These are phyloP conservation scores for Epichloe elymi DNA, from an alignment of 2,329 filamentous ascomycete species.

Conservation along the genomic window DNA sequence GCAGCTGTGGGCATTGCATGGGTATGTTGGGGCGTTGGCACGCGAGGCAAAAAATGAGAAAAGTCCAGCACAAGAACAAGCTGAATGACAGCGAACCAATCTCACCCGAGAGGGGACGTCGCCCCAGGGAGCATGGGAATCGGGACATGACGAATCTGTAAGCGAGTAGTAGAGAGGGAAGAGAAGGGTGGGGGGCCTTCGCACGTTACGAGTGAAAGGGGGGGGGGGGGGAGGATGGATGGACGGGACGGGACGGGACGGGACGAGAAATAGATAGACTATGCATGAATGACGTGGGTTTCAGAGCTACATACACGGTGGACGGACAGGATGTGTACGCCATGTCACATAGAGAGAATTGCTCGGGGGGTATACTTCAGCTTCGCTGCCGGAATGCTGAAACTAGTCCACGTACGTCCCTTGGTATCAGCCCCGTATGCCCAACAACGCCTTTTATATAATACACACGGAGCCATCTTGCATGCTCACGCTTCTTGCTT, in stretches of 20 bases:
- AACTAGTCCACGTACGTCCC: no score
- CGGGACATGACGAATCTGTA: neutral
- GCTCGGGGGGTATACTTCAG: no score
- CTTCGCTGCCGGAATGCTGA: no score
- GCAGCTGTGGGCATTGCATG: neutral
- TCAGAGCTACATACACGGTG: neutral
- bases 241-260: neutral
- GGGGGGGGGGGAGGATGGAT: neutral
- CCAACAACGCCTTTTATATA: no score
- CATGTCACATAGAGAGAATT: neutral
- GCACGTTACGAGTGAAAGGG: neutral
- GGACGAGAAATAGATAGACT: slow-evolving; percentile 11
- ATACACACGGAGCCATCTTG: neutral
- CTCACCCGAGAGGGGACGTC: neutral
- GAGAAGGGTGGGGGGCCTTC: neutral
- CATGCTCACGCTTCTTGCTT: neutral
- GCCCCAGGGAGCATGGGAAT: neutral
- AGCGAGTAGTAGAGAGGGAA: neutral
- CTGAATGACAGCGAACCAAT: no score
- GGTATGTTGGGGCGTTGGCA: neutral
- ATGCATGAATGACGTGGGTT: slow-evolving; percentile 6
- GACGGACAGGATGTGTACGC: neutral
- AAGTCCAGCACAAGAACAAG: neutral
- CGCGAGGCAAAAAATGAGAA: neutral
- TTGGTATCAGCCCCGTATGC: no score